Evolutionary conservation across 1,284 basidiomycete genomes (phyloP).

Genomic region (Leccinum proximum): DNA sequence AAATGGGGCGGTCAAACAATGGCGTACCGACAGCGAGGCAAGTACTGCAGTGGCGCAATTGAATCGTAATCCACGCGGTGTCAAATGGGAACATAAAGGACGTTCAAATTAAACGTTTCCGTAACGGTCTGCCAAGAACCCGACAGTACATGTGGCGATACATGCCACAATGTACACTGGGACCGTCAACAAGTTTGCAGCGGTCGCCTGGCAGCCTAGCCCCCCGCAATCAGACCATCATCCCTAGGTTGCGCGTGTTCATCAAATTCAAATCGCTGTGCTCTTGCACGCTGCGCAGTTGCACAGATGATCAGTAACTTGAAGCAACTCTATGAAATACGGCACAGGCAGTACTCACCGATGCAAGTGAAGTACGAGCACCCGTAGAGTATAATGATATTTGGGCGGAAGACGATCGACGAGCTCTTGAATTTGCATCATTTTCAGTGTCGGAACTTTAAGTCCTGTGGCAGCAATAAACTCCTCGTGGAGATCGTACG

Average conservation of each 20-base stretch:
- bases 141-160: slow-evolving; percentile 59
- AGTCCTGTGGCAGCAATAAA: slow-evolving; percentile 79
- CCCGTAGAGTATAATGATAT: slow-evolving; percentile 85
- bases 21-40: slow-evolving; percentile 37
- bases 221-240: not conserved
- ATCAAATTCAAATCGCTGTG: slow-evolving; percentile 82
- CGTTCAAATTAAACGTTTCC: slow-evolving; percentile 61
- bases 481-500: slow-evolving; percentile 88
- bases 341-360: slow-evolving; percentile 43
- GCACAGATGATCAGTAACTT: slow-evolving; percentile 5
- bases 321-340: slow-evolving; percentile 9
- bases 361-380: slow-evolving; percentile 87
- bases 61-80: slow-evolving; percentile 3
- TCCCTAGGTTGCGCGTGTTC: slow-evolving; percentile 54
- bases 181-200: slow-evolving; percentile 69
- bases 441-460: slow-evolving; percentile 62
- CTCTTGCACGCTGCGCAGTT: slow-evolving; percentile 57
- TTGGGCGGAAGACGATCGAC: slow-evolving; percentile 80
- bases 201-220: slow-evolving; percentile 61
- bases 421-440: slow-evolving; percentile 63
- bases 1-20: not conserved
- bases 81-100: slow-evolving; percentile 6
- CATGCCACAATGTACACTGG: slow-evolving; percentile 69
- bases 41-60: slow-evolving; percentile 19
- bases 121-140: slow-evolving; percentile 57